Evolutionary conservation across 495 filamentous ascomycete species (phyloP).

Genomic region (Hapsidospora chrysogenum): DNA sequence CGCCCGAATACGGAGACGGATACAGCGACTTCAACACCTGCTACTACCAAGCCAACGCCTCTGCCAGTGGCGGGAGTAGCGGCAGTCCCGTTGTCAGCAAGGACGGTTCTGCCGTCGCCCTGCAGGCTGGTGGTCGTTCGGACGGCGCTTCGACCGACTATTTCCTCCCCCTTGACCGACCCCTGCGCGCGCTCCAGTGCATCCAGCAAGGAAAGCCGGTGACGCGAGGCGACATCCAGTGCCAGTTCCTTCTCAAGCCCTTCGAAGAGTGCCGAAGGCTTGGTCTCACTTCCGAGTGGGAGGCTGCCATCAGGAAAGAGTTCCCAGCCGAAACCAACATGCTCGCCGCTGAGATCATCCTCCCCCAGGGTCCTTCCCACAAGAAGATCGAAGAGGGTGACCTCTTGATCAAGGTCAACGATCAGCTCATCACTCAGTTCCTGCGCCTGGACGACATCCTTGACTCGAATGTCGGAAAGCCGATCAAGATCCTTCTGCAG

Average conservation of each 20-base stretch:
- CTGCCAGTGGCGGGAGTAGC: conserved; percentile 89
- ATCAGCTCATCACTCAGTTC: conserved; percentile 85
- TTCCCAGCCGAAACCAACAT: conserved; percentile 92
- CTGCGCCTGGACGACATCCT: conserved; percentile 85
- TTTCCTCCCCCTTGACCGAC: conserved; percentile 86
- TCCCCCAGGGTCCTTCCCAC: conserved; percentile 80
- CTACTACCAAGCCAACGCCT: conserved; percentile 96
- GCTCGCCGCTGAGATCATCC: conserved; percentile 87
- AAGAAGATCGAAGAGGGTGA: conserved; percentile 82
- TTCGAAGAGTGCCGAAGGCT: conserved; percentile 95
- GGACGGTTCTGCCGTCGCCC: conserved; percentile 77
- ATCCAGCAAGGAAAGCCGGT: conserved; percentile 60
- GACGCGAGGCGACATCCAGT: conserved; percentile 87
- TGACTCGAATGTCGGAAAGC: conserved; percentile 67
- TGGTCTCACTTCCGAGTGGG: conserved; percentile 72
- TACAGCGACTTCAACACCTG: conserved; percentile 99
- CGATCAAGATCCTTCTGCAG: conserved; percentile 62
- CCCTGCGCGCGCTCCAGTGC: conserved; percentile 69
- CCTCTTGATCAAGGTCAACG: conserved; percentile 89
- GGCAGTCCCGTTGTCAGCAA: conserved; percentile 95
- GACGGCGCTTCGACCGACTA: conserved; percentile 97
- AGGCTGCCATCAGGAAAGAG: conserved; percentile 57
- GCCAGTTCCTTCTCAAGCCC: conserved; percentile 89
- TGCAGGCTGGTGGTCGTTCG: conserved; percentile 86
- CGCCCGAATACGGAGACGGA: conserved; percentile 93